Evolutionary conservation across 2,329 filamentous ascomycete species (phyloP).

Genomic region (Penicillium sclerotiorum): DNA sequence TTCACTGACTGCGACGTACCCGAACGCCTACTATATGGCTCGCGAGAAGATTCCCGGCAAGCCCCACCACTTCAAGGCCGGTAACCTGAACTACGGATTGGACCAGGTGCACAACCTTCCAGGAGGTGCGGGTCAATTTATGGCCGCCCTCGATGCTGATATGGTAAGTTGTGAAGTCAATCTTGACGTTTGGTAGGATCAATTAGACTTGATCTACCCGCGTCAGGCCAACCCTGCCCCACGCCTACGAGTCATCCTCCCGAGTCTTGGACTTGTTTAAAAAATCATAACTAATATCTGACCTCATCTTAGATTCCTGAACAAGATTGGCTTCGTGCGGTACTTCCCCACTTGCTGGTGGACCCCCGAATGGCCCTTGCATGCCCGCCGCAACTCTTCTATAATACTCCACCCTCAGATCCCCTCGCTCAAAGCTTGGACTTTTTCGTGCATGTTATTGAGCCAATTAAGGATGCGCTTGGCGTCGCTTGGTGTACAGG

Average conservation of each 20-base stretch:
- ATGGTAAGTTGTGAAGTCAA: slow-evolving; percentile 48
- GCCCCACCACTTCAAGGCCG: slow-evolving; percentile 63
- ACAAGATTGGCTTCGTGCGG: slow-evolving; percentile 60
- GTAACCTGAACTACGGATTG: slow-evolving; percentile 65
- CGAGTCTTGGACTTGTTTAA: too few species aligned
- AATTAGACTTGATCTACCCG: neutral
- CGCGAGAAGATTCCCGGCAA: slow-evolving; percentile 44
- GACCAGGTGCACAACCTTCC: slow-evolving; percentile 55
- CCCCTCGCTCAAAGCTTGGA: slow-evolving; percentile 62
- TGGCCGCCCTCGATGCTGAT: slow-evolving; percentile 67
- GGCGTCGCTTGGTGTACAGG: slow-evolving; percentile 66
- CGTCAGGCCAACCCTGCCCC: neutral
- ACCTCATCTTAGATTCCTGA: slow-evolving; percentile 56
- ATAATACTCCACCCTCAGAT: slow-evolving; percentile 63
- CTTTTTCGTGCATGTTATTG: slow-evolving; percentile 60
- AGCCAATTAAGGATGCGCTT: slow-evolving; percentile 49
- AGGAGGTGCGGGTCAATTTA: slow-evolving; percentile 59
- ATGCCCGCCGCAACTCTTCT: slow-evolving; percentile 65
- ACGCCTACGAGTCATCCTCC: neutral
- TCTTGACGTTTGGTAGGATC: neutral
- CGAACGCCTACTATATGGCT: slow-evolving; percentile 47
- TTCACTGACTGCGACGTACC: slow-evolving; percentile 37
- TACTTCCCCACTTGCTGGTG: slow-evolving; percentile 61
- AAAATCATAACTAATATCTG: too few species aligned
- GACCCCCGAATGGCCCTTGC: slow-evolving; percentile 61